A percentile compares a stretch with the other conserved stretches of the same genome.
phyloP scores from a whole-genome alignment of 306 rosid genomes.

The Inga laurina region DNA sequence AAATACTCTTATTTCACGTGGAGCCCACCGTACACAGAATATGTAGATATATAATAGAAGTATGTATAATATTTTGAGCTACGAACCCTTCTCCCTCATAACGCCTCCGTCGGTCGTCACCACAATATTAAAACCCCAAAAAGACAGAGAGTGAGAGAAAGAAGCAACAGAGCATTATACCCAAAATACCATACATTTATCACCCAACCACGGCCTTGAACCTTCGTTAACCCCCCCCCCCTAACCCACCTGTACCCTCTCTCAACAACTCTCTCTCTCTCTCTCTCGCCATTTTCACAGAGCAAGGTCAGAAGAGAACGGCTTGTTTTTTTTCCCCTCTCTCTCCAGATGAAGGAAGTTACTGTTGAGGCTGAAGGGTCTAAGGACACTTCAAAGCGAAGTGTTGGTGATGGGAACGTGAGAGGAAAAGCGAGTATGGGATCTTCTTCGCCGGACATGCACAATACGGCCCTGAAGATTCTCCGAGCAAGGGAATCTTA shows the following conservation, averaged over 20 bases:
- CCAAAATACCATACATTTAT: neutral
- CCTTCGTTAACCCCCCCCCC: slow-evolving; percentile 45
- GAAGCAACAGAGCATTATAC: neutral
- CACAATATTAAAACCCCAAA: neutral
- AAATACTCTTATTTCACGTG: neutral
- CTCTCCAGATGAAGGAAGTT: slow-evolving; percentile 18
- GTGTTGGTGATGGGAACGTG: neutral
- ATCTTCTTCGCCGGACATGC: slow-evolving; percentile 31
- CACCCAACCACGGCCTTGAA: slow-evolving; percentile 33
- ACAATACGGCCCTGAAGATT: slow-evolving; percentile 33
- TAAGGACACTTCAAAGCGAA: neutral
- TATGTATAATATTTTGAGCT: too few species aligned
- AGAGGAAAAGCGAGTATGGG: neutral
- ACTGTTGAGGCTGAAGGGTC: slow-evolving; percentile 18
- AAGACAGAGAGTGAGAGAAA: neutral
- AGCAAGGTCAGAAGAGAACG: neutral
- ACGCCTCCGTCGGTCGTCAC: neutral
- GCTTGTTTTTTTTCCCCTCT: neutral
- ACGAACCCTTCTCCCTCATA: neutral
- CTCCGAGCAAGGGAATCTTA: slow-evolving; percentile 46
- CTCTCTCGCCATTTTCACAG: neutral
- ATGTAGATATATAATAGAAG: neutral
- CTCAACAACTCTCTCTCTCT: neutral
- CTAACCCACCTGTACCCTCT: neutral
- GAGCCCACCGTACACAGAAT: neutral